Conservation (phyloP, 441 rosid species). For the Pelargonium citronellum region DNA sequence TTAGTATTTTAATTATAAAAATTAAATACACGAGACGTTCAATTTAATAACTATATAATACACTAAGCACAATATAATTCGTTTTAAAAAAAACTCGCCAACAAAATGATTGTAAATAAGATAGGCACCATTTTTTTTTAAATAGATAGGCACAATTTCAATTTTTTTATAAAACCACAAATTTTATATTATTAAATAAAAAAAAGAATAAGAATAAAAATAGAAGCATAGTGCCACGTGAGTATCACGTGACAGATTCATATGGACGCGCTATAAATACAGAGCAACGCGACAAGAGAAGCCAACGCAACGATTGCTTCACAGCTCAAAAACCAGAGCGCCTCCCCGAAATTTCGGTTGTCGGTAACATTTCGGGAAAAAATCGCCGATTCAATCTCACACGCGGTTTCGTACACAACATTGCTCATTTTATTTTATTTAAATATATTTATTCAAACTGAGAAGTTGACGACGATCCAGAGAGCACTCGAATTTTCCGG, state of each 20-base stretch:
- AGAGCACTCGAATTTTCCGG: not conserved
- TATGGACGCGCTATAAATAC: constrained; percentile 4
- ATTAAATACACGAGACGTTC: too few relatives aligned
- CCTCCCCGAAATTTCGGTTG: not conserved
- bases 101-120: too few relatives aligned
- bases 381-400: not conserved
- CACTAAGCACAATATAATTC: too few relatives aligned
- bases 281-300: constrained; percentile 9
- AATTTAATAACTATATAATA: too few relatives aligned
- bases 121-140: too few relatives aligned
- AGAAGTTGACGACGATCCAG: not conserved
- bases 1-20: too few relatives aligned
- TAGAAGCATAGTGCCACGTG: not conserved
- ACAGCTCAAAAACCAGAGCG: not conserved
- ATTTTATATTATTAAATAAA: not conserved
- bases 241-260: not conserved
- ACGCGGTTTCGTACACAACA: not conserved
- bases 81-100: too few relatives aligned
- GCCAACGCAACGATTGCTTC: constrained; percentile 1
- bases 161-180: too few relatives aligned
- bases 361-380: too few relatives aligned
- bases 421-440: not conserved
- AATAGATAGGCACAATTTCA: too few relatives aligned
- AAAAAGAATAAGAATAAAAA: not conserved
- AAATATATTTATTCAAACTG: not conserved